phyloP scores from a whole-genome alignment of 208 protist genomes.

The Leptomonas seymouri region DNA sequence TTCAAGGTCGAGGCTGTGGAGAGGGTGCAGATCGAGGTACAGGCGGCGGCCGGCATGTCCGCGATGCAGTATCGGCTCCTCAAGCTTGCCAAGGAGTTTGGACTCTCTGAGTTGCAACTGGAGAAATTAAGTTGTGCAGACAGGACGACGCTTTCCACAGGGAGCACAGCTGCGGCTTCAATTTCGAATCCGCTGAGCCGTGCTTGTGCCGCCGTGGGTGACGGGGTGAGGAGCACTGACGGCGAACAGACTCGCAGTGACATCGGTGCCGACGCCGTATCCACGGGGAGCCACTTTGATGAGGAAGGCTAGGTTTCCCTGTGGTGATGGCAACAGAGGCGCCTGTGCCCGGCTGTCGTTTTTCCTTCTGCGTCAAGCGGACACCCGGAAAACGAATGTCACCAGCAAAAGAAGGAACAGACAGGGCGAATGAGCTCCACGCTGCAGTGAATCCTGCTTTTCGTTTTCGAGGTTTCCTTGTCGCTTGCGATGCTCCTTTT shows the following conservation, averaged over 20 bases:
- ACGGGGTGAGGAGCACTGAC: not conserved
- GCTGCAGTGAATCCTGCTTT: no score
- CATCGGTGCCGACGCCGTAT: not conserved
- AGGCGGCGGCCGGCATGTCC: not conserved
- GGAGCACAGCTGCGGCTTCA: not conserved
- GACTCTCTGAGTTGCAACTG: no score
- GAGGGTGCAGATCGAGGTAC: conserved; percentile 3
- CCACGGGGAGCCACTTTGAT: no score
- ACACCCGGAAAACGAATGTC: no score
- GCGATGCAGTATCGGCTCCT: not conserved
- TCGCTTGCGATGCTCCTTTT: no score
- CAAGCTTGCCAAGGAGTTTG: not conserved
- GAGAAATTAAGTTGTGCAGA: not conserved
- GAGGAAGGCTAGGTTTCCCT: no score
- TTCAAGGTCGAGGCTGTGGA: conserved; percentile 15
- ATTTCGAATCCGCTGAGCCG: not conserved
- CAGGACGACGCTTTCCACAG: not conserved
- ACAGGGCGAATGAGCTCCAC: no score
- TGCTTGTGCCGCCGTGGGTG: not conserved
- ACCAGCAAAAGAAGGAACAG: no score
- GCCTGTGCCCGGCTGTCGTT: no score
- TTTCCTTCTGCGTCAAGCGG: no score
- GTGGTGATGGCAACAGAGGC: no score
- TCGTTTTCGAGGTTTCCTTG: no score
- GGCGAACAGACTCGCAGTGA: not conserved